A percentile compares a stretch with the other conserved stretches of the same genome.
These are phyloP conservation scores for Cladosporium velox DNA, from an alignment of 2,329 filamentous ascomycete species.

Conservation along the genomic window DNA sequence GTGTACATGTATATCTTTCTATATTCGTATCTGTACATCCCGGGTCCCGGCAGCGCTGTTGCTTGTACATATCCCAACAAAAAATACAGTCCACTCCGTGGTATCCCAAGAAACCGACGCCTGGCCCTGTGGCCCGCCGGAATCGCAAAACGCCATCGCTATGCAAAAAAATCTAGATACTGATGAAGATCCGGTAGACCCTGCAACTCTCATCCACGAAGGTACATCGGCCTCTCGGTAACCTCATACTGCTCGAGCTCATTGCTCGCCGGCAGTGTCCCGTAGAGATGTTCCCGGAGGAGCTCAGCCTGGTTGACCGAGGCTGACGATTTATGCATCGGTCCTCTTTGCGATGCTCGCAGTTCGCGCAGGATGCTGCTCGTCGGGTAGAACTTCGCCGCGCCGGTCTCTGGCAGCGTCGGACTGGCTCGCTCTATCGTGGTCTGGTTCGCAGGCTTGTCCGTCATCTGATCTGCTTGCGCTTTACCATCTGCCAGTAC, in stretches of 20 bases:
- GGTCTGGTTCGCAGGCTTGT: not conserved
- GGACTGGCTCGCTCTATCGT: not conserved
- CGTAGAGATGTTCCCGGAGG: conserved; percentile 25
- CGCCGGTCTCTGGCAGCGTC: not conserved
- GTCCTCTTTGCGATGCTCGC: not conserved
- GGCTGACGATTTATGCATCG: not conserved
- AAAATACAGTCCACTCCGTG: not conserved
- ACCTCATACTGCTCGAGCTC: conserved; percentile 27
- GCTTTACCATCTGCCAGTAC: not conserved
- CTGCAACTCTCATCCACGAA: conserved; percentile 14
- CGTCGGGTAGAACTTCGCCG: not conserved
- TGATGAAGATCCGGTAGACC: not conserved
- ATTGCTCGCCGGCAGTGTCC: conserved; percentile 12
- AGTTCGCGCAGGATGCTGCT: conserved; percentile 12
- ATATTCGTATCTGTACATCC: not conserved
- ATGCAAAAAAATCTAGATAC: conserved; percentile 20
- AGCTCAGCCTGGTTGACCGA: conserved; percentile 1
- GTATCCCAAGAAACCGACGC: conserved; percentile 10
- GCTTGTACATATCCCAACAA: not conserved
- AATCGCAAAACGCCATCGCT: conserved; percentile 26
- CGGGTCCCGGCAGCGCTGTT: conserved; percentile 2
- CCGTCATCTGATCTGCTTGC: not conserved
- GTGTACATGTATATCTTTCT: not conserved
- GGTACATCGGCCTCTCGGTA: conserved; percentile 26
- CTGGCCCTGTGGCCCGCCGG: not conserved